A percentile compares a stretch with the other conserved stretches of the same genome.
Evolutionary conservation across 140 eudicot species (phyloP).

Genomic region (Ambrosia hybrid): DNA sequence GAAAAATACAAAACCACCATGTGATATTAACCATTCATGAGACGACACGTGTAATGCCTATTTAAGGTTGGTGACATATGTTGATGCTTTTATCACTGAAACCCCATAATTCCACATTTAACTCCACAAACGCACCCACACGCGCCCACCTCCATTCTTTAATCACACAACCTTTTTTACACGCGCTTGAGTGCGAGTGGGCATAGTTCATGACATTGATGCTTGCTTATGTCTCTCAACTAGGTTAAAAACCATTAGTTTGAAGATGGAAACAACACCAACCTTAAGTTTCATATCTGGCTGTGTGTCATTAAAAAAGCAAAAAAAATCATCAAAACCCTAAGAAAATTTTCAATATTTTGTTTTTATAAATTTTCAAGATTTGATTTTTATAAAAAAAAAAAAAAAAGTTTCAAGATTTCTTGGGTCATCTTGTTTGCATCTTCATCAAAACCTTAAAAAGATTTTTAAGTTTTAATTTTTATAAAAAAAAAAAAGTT

Average conservation of each 20-base stretch:
- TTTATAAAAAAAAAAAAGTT: too few relatives aligned
- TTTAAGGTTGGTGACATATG: slow-evolving; percentile 48
- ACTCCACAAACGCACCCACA: slow-evolving; percentile 6
- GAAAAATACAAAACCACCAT: neutral
- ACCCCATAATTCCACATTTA: slow-evolving; percentile 2
- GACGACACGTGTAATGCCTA: slow-evolving; percentile 42
- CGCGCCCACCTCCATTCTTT: slow-evolving; percentile 21
- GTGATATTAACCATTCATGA: slow-evolving; percentile 23
- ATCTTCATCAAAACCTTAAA: too few relatives aligned
- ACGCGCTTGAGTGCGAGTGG: slow-evolving; percentile 30
- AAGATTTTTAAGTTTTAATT: too few relatives aligned
- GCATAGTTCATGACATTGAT: slow-evolving; percentile 13
- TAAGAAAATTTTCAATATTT: neutral
- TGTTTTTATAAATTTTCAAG: neutral
- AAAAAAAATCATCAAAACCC: slow-evolving; percentile 31
- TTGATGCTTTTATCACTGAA: slow-evolving; percentile 13
- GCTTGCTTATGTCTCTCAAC: slow-evolving; percentile 41
- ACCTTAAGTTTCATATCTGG: slow-evolving; percentile 46
- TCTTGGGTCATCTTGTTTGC: too few relatives aligned
- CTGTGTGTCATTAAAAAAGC: slow-evolving; percentile 27
- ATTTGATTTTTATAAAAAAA: neutral
- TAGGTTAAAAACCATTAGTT: slow-evolving; percentile 48
- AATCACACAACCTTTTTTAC: neutral
- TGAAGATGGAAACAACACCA: slow-evolving; percentile 44
- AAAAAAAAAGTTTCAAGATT: too few relatives aligned